Conservation (phyloP, 805 yeast genomes). For the Saccharomycopsis guyanensis region DNA sequence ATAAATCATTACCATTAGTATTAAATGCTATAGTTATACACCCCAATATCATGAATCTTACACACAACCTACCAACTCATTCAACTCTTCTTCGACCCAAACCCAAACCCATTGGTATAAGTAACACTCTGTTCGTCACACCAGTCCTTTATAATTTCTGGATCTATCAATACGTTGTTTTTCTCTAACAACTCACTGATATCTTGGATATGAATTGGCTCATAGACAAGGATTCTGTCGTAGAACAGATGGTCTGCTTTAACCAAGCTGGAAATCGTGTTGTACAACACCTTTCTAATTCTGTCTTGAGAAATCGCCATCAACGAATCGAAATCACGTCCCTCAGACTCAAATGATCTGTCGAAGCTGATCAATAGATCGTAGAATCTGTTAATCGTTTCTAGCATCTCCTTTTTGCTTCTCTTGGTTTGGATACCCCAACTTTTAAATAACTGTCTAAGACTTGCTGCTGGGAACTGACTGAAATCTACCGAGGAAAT, state of each 20-base stretch:
- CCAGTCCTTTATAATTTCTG: slow-evolving; percentile 12
- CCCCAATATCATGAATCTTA: no score
- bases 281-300: slow-evolving; percentile 6
- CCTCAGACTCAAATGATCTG: not conserved
- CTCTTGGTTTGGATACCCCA: slow-evolving; percentile 15
- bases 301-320: not conserved
- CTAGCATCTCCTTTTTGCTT: slow-evolving; percentile 5
- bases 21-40: no score
- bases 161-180: slow-evolving; percentile 6
- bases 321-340: not conserved
- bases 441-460: slow-evolving; percentile 5
- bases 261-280: slow-evolving; percentile 5
- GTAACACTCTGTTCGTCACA: slow-evolving; percentile 12
- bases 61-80: no score
- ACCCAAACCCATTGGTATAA: slow-evolving; percentile 5
- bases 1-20: no score
- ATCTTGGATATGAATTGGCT: slow-evolving; percentile 15
- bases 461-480: not conserved
- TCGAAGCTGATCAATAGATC: not conserved
- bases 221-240: slow-evolving; percentile 10
- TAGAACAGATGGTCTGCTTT: slow-evolving; percentile 4
- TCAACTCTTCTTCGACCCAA: no score
- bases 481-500: not conserved
- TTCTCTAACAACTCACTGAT: not conserved
- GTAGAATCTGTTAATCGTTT: not conserved